Percentiles rank a stretch among this genome's conserved stretches.
These are phyloP conservation scores for Psilocybe sp. DNA, from an alignment of 768 basidiomycete species.

Conservation along the genomic window DNA sequence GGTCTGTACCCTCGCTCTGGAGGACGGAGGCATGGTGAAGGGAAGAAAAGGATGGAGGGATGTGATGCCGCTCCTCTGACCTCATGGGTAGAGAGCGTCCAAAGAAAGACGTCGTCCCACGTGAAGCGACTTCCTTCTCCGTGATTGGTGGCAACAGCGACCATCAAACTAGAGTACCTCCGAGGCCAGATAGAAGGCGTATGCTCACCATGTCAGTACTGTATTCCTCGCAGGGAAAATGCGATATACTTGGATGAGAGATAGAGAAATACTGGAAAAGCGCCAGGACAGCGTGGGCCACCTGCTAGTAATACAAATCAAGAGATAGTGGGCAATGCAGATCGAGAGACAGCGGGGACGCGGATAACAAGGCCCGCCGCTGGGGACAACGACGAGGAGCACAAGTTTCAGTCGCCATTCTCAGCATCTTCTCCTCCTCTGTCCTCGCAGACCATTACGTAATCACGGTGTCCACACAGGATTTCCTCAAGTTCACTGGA, in stretches of 20 bases:
- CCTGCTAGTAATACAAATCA: no score
- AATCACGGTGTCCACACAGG: constrained; percentile 8
- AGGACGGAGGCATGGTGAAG: constrained; percentile 14
- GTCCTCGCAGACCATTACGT: constrained; percentile 13
- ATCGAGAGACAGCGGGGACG: no score
- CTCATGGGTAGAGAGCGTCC: constrained; percentile 20
- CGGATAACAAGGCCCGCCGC: no score
- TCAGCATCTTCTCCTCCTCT: constrained; percentile 4
- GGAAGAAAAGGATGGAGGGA: constrained; percentile 16
- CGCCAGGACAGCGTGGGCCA: no score
- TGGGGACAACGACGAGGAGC: no score
- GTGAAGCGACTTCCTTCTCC: constrained; percentile 4
- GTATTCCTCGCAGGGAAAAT: no score
- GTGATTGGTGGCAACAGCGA: neutral
- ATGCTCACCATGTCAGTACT: no score
- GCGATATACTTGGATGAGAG: no score
- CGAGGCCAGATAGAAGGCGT: no score
- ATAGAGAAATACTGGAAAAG: no score
- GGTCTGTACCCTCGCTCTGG: constrained; percentile 19
- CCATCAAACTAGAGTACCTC: no score
- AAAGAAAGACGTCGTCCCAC: constrained; percentile 13
- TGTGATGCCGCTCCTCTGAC: constrained; percentile 17
- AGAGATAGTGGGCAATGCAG: no score
- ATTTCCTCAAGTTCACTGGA: constrained; percentile 7
- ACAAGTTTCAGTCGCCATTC: constrained; percentile 3